phyloP scores from a whole-genome alignment of 1,284 basidiomycete species.

The Coniophora puteana region DNA sequence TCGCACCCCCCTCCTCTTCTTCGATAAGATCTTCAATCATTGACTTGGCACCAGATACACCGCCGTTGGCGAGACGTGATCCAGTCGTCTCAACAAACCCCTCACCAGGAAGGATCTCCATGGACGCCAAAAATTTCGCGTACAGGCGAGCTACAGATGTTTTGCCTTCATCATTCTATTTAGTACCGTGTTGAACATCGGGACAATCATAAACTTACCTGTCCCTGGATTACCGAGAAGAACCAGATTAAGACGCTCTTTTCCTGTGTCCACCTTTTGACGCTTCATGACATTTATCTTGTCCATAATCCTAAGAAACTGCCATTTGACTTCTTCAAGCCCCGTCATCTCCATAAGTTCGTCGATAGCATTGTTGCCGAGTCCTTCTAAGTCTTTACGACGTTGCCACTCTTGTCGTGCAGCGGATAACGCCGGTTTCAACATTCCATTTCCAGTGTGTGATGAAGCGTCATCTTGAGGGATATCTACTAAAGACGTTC shows the following conservation, averaged over 20 bases:
- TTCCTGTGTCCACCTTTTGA: conserved; percentile 35
- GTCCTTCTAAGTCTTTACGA: conserved; percentile 40
- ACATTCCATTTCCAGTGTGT: no score
- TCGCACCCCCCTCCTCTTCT: conserved; percentile 48
- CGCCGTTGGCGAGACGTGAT: conserved; percentile 46
- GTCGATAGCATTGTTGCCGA: conserved; percentile 40
- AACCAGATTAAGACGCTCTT: conserved; percentile 43
- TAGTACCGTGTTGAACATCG: not conserved
- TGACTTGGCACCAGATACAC: conserved; percentile 43
- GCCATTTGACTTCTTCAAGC: conserved; percentile 43
- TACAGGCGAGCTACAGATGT: conserved; percentile 62
- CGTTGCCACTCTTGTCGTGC: conserved; percentile 32
- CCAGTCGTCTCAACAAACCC: conserved; percentile 55
- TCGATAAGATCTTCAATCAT: conserved; percentile 38
- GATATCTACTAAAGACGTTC: no score
- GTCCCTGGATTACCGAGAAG: conserved; percentile 53
- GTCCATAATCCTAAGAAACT: conserved; percentile 40
- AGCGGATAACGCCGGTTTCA: not conserved
- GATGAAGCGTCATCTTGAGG: no score
- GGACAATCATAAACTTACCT: conserved; percentile 33
- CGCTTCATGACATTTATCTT: conserved; percentile 39
- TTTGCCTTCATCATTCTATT: conserved; percentile 35
- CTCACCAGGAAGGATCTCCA: conserved; percentile 42
- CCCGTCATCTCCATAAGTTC: conserved; percentile 48
- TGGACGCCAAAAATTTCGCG: conserved; percentile 48